Conservation (phyloP, 202 grass and related monocot species). For the Setaria italica region DNA sequence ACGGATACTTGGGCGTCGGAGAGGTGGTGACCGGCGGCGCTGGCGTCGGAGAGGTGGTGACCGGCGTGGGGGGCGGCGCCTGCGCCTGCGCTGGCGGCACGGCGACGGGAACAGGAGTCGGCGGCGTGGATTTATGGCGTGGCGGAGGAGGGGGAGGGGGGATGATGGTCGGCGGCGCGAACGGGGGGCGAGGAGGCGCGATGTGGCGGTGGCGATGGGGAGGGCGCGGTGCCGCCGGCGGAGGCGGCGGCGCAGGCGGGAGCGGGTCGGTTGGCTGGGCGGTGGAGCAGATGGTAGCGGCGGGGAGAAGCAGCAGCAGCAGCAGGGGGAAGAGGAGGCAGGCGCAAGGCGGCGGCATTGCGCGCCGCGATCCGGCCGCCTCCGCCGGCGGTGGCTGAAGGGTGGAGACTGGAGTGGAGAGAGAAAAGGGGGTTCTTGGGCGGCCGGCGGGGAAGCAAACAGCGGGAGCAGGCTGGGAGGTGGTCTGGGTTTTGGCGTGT, state of each 20-base stretch:
- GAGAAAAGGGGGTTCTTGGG: background rate
- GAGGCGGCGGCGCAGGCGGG: background rate
- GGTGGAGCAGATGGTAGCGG: background rate
- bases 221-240: slow-evolving; percentile 9
- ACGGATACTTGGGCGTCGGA: slow-evolving; percentile 55
- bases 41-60: background rate
- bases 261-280: background rate
- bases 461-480: background rate
- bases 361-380: slow-evolving; percentile 24
- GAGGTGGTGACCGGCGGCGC: background rate
- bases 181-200: background rate
- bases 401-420: background rate
- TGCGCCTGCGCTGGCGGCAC: slow-evolving; percentile 8
- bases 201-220: slow-evolving; percentile 38
- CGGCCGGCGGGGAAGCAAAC: background rate
- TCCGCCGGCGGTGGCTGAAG: background rate
- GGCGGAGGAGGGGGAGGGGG: background rate
- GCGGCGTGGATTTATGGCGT: background rate
- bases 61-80: background rate
- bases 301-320: background rate
- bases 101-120: background rate
- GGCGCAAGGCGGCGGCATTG: background rate
- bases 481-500: background rate
- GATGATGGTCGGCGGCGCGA: background rate
- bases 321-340: background rate